Conservation (phyloP, 2,329 filamentous ascomycete species). For the Phyllosticta citriasiana region DNA sequence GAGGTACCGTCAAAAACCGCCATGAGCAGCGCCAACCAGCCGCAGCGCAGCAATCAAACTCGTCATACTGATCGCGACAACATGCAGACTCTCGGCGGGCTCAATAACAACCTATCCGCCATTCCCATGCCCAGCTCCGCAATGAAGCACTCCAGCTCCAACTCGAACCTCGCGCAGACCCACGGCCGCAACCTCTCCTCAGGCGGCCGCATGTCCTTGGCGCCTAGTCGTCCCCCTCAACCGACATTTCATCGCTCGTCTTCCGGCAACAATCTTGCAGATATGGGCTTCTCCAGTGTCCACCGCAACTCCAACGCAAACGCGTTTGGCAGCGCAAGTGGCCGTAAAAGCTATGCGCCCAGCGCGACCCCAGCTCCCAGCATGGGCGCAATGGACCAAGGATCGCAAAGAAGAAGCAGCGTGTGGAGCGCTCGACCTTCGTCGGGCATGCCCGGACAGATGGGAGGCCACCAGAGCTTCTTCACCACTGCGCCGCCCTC, state of each 20-base stretch:
- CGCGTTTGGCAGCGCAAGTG: conserved; percentile 42
- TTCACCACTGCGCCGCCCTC: conserved; percentile 78
- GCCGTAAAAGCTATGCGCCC: conserved; percentile 63
- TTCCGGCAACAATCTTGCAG: conserved; percentile 69
- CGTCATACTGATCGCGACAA: conserved; percentile 12
- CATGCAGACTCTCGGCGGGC: conserved; percentile 68
- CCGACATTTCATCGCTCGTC: conserved; percentile 79
- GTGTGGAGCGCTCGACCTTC: conserved; percentile 45
- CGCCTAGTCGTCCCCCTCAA: conserved; percentile 67
- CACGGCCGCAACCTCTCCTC: conserved; percentile 70
- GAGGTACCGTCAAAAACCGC: conserved; percentile 56
- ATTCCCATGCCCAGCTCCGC: conserved; percentile 88
- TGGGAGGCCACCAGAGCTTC: conserved; percentile 74
- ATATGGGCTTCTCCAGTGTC: conserved; percentile 71
- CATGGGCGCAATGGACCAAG: conserved; percentile 42
- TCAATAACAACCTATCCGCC: conserved; percentile 65
- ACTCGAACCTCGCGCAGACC: conserved; percentile 49
- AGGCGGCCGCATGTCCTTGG: conserved; percentile 75
- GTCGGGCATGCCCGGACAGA: conserved; percentile 54
- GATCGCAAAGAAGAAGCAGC: conserved; percentile 63
- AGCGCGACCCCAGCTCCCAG: conserved; percentile 36
- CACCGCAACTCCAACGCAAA: conserved; percentile 73
- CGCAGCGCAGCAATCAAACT: conserved; percentile 6
- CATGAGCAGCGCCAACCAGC: conserved; percentile 5
- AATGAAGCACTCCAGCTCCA: conserved; percentile 84